A percentile compares a stretch with the other conserved stretches of the same genome.
phyloP scores from a whole-genome alignment of 306 rosid genomes.

The Lathyrus aphaca region DNA sequence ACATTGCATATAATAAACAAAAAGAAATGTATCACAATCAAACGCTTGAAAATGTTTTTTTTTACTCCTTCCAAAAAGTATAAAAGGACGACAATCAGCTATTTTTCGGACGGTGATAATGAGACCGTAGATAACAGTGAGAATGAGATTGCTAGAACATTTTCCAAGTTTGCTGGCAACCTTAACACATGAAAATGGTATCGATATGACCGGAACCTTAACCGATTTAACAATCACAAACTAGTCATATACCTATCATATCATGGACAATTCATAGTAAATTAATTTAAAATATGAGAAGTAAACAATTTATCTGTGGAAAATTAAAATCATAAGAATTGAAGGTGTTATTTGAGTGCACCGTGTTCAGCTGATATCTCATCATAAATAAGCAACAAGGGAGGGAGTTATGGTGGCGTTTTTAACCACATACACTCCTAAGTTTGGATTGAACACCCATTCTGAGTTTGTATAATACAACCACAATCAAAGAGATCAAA shows the following conservation, averaged over 20 bases:
- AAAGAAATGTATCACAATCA: background rate
- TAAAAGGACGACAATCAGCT: background rate
- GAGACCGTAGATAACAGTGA: background rate
- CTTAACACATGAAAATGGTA: background rate
- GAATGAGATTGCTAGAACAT: background rate
- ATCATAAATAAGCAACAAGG: background rate
- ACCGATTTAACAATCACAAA: background rate
- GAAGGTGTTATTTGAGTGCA: background rate
- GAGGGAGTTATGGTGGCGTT: background rate
- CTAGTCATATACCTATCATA: background rate
- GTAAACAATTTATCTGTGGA: background rate
- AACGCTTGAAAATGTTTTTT: background rate
- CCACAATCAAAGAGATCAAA: constrained; percentile 26
- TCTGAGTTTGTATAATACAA: constrained; percentile 47
- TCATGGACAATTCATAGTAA: background rate
- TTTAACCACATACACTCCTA: background rate
- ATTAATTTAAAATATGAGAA: background rate
- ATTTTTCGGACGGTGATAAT: background rate
- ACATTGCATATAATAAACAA: background rate
- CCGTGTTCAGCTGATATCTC: background rate
- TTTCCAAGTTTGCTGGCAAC: background rate
- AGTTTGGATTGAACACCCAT: background rate
- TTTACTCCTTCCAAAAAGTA: background rate
- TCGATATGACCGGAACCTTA: background rate
- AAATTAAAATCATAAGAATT: background rate